phyloP scores from a whole-genome alignment of 352 stramenopile genomes.

The Globisporangium emineosum region DNA sequence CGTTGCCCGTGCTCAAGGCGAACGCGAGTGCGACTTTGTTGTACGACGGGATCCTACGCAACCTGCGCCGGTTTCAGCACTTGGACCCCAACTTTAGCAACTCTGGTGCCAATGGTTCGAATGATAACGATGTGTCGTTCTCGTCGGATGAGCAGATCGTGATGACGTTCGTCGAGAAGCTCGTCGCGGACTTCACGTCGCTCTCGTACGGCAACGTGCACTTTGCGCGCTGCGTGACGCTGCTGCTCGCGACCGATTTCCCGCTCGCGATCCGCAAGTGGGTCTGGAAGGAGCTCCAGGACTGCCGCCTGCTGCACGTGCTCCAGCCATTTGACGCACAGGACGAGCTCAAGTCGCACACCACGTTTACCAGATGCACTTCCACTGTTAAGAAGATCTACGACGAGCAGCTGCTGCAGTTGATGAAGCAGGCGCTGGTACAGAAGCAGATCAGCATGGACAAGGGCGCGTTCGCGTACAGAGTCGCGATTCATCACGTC shows the following conservation, averaged over 20 bases:
- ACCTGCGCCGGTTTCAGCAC: conserved; percentile 47
- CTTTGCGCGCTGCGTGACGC: conserved; percentile 62
- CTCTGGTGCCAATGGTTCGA: conserved; percentile 14
- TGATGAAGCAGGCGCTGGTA: conserved; percentile 48
- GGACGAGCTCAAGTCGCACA: neutral
- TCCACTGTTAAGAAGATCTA: conserved; percentile 7
- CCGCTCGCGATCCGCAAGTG: conserved; percentile 50
- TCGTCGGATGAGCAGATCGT: conserved; percentile 51
- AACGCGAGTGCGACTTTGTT: conserved; percentile 20
- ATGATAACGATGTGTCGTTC: conserved; percentile 22
- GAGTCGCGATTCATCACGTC: conserved; percentile 56
- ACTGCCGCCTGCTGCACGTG: conserved; percentile 44
- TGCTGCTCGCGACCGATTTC: conserved; percentile 61
- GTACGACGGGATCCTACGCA: conserved; percentile 46
- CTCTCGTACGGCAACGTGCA: conserved; percentile 63
- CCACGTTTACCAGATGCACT: conserved; percentile 40
- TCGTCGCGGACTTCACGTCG: conserved; percentile 65
- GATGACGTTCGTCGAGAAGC: conserved; percentile 61
- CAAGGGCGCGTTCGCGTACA: conserved; percentile 52
- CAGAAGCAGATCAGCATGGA: conserved; percentile 29
- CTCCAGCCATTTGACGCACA: conserved; percentile 40
- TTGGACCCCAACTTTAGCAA: conserved; percentile 25
- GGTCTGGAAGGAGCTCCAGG: conserved; percentile 70
- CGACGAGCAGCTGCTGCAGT: conserved; percentile 42
- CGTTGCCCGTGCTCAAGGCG: conserved; percentile 25